Evolutionary conservation across 73 alveolate species (phyloP).

Genomic region (Loxodes magnus): DNA sequence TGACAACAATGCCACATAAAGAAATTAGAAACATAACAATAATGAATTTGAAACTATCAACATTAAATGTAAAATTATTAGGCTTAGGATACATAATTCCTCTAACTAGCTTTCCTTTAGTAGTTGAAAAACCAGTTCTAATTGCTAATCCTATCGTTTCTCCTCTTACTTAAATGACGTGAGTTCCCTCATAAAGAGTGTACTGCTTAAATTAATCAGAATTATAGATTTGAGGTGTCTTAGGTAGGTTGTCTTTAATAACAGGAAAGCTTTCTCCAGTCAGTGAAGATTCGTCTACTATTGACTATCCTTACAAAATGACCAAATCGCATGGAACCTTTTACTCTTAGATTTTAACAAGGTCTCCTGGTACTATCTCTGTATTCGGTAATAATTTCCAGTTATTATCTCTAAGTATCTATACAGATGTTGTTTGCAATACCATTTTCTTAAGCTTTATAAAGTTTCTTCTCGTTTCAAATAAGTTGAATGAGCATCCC

Average conservation of each 20-base stretch:
- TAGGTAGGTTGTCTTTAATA: conserved; percentile 64
- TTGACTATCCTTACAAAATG: conserved; percentile 18
- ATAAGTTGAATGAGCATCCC: conserved; percentile 53
- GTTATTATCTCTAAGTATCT: conserved; percentile 38
- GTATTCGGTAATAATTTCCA: conserved; percentile 9
- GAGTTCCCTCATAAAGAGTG: conserved; percentile 68
- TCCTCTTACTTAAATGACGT: conserved; percentile 59
- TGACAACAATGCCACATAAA: conserved; percentile 25
- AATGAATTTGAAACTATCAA: conserved; percentile 46
- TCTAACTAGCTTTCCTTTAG: conserved; percentile 57
- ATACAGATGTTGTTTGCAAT: conserved; percentile 53
- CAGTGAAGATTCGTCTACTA: conserved; percentile 84
- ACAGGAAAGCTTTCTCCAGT: conserved; percentile 93
- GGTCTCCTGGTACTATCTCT: conserved; percentile 92
- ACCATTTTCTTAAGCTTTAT: conserved; percentile 77
- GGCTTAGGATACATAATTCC: conserved; percentile 55
- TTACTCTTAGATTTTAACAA: conserved; percentile 55
- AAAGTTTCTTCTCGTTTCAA: conserved; percentile 67
- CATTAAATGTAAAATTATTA: conserved; percentile 42
- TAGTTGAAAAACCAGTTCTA: conserved; percentile 48
- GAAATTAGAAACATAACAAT: conserved; percentile 39
- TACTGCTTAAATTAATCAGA: conserved; percentile 75
- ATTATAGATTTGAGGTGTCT: too few relatives aligned
- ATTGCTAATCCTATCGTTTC: conserved; percentile 39
- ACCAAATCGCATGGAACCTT: conserved; percentile 80